Conservation (phyloP, 169 alveolate genomes). For the Babesia sp. region DNA sequence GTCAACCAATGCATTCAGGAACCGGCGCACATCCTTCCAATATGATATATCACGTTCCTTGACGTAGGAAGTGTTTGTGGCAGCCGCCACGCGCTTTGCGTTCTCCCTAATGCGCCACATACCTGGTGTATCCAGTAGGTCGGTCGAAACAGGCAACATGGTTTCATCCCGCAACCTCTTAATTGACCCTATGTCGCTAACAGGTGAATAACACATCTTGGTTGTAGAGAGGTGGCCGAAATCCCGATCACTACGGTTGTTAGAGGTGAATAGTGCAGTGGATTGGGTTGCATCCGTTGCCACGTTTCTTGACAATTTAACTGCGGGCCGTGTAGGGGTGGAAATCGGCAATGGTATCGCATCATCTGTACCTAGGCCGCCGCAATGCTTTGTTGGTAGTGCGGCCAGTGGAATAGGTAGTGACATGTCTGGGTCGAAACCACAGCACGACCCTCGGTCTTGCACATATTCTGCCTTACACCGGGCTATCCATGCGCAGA, state of each 20-base stretch:
- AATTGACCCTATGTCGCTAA: not conserved
- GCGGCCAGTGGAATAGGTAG: constrained; percentile 35
- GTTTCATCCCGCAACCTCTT: constrained; percentile 25
- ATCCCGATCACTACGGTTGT: not conserved
- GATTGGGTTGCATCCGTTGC: not conserved
- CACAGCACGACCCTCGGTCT: constrained; percentile 8
- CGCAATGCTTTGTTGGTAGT: constrained; percentile 5
- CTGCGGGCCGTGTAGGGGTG: constrained; percentile 3
- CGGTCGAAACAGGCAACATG: constrained; percentile 45
- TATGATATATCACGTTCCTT: constrained; percentile 32
- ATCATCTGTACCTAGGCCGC: not conserved
- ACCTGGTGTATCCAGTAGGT: constrained; percentile 62
- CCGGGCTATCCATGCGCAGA: constrained; percentile 44
- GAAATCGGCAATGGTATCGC: not conserved
- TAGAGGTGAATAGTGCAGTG: constrained; percentile 7
- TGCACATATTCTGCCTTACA: constrained; percentile 32
- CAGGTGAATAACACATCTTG: not conserved
- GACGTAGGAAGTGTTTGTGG: not conserved
- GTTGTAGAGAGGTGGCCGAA: not conserved
- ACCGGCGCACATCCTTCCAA: constrained; percentile 58
- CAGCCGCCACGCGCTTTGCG: constrained; percentile 15
- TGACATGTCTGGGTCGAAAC: constrained; percentile 30
- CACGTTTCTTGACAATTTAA: not conserved
- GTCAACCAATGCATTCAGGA: constrained; percentile 42
- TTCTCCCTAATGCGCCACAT: constrained; percentile 63